phyloP scores from a whole-genome alignment of 495 filamentous ascomycete species.

The Penicillium subrubescens region DNA sequence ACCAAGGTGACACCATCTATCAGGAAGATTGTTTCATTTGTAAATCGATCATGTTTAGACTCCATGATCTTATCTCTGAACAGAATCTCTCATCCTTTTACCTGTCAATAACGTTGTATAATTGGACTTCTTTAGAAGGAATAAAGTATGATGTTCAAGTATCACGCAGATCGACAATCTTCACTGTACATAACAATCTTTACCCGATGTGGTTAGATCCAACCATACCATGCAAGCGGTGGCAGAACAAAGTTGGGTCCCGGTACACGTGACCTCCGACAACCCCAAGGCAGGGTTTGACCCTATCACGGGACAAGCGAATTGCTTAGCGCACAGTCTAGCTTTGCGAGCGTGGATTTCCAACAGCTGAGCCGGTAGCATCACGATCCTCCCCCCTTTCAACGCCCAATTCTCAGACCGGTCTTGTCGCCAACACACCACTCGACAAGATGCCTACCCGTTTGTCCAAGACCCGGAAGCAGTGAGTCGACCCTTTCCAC shows the following conservation, averaged over 20 bases:
- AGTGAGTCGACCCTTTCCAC: conserved; percentile 56
- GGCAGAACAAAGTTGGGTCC: background rate
- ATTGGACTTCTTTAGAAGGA: no score
- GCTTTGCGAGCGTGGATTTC: conserved; percentile 43
- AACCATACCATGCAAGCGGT: background rate
- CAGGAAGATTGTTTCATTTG: no score
- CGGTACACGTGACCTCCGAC: conserved; percentile 12
- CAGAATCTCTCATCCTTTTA: no score
- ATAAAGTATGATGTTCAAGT: no score
- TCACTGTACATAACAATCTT: background rate
- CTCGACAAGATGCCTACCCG: conserved; percentile 77
- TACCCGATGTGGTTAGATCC: background rate
- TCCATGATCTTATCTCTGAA: background rate
- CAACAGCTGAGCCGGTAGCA: conserved; percentile 43
- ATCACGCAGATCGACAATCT: no score
- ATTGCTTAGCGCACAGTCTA: conserved; percentile 49
- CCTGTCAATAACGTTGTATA: no score
- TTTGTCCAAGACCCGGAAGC: conserved; percentile 80
- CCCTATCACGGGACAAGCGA: conserved; percentile 46
- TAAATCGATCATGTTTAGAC: background rate
- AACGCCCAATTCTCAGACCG: conserved; percentile 47
- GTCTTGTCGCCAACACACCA: conserved; percentile 50
- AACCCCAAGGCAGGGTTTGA: conserved; percentile 30
- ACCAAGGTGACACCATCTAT: background rate
- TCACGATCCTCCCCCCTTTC: conserved; percentile 42